Evolutionary conservation across 345 rosid species (phyloP).

Genomic region (Laguncularia racemosa): DNA sequence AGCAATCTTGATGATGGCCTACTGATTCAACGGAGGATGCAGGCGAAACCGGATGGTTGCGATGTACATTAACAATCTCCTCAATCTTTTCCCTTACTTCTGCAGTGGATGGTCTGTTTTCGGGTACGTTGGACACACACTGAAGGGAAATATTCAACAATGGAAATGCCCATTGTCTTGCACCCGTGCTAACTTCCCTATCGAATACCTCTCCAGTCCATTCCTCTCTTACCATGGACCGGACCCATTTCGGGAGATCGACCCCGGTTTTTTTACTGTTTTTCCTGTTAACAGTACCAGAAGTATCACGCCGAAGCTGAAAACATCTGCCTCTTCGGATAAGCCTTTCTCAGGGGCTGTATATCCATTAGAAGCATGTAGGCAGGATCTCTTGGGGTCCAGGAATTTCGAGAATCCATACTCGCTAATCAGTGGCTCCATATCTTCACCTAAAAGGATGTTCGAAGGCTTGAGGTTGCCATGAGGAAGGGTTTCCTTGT

Average conservation of each 20-base stretch:
- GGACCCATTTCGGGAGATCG: slow-evolving; percentile 63
- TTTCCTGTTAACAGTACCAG: slow-evolving; percentile 51
- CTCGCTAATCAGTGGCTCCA: slow-evolving; percentile 44
- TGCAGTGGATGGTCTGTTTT: slow-evolving; percentile 26
- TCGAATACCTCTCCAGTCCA: slow-evolving; percentile 74
- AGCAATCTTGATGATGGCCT: slow-evolving; percentile 22
- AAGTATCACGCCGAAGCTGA: slow-evolving; percentile 43
- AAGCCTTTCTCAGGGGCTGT: slow-evolving; percentile 36
- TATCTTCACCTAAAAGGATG: slow-evolving; percentile 30
- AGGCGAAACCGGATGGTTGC: slow-evolving; percentile 19
- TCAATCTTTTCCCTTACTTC: slow-evolving; percentile 42
- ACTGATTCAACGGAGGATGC: slow-evolving; percentile 24
- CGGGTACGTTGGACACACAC: slow-evolving; percentile 36
- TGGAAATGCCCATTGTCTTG: slow-evolving; percentile 45
- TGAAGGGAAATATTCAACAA: slow-evolving; percentile 42
- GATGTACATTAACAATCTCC: slow-evolving; percentile 19
- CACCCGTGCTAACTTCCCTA: slow-evolving; percentile 38
- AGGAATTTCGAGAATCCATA: slow-evolving; percentile 27
- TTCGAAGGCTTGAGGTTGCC: slow-evolving; percentile 67
- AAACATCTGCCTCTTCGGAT: slow-evolving; percentile 44
- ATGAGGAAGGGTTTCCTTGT: slow-evolving; percentile 27
- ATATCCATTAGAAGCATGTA: slow-evolving; percentile 23
- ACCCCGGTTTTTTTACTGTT: slow-evolving; percentile 35
- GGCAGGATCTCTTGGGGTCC: slow-evolving; percentile 16
- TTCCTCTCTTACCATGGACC: slow-evolving; percentile 56